phyloP scores from a whole-genome alignment of 2,329 filamentous ascomycete genomes.

The Pseudogymnoascus sp. region DNA sequence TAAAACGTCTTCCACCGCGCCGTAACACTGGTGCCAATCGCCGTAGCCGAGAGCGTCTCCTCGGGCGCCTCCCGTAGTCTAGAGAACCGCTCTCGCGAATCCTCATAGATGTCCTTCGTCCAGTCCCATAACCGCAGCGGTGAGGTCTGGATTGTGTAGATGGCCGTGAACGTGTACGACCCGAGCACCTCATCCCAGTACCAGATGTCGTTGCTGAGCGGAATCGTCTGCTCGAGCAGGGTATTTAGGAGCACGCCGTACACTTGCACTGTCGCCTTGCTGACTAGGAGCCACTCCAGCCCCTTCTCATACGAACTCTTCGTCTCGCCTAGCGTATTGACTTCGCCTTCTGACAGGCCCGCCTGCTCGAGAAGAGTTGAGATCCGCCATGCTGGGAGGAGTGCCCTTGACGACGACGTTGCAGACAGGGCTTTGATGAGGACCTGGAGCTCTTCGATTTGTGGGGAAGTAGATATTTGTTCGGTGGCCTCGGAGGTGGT shows the following conservation, averaged over 20 bases:
- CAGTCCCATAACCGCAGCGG: constrained; percentile 67
- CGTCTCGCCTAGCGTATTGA: constrained; percentile 26
- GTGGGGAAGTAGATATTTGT: constrained; percentile 35
- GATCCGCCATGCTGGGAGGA: constrained; percentile 54
- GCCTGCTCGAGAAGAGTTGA: constrained; percentile 55
- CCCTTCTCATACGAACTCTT: constrained; percentile 59
- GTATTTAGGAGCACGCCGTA: constrained; percentile 73
- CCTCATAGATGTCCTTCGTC: constrained; percentile 59
- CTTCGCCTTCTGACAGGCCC: constrained; percentile 39
- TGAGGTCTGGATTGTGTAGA: constrained; percentile 82
- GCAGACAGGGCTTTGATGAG: constrained; percentile 65
- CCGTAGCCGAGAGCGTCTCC: constrained; percentile 18
- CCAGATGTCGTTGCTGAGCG: constrained; percentile 77
- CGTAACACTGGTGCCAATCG: constrained; percentile 31
- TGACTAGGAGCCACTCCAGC: constrained; percentile 81
- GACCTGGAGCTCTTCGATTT: constrained; percentile 53
- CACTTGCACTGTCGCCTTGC: constrained; percentile 85
- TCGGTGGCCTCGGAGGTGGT: constrained; percentile 18
- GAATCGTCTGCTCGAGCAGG: constrained; percentile 73
- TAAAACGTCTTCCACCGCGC: constrained; percentile 66
- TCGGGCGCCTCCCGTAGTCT: constrained; percentile 22
- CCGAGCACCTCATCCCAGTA: constrained; percentile 90
- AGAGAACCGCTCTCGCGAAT: constrained; percentile 31
- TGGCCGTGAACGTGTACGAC: constrained; percentile 66
- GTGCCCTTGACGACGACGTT: constrained; percentile 52